Evolutionary conservation across 768 basidiomycete species (phyloP), one percentile per base, ranked within the genome.

Genomic region (Lentinula lateritia): DNA sequence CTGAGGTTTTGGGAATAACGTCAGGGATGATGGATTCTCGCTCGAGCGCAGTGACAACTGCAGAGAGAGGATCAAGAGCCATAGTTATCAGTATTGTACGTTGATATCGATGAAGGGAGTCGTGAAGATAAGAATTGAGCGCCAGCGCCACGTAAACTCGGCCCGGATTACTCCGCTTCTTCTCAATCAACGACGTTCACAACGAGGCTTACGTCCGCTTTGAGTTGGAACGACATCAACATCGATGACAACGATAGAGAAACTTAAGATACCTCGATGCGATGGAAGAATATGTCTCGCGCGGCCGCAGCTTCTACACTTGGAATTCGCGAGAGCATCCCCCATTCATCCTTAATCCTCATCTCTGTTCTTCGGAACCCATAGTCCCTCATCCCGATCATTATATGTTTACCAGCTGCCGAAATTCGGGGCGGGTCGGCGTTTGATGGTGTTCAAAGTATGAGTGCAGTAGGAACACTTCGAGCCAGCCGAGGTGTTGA

Each of bases 361-460:
- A 76, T 94, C 39, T 91, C 92, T 2, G 78, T 92, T 35, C 77
- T 94, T 46, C 89, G 92, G 62, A 79, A 84, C 15, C 82, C 83
- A n/a, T 80, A 88, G 80, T 78, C 50, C 82, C 80, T 50, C 7
- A 12, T 8, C 9, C 13, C 5, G 41, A 56, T 93, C 63, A 77
- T 93, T 46, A 74, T 93, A 39, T 92, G 91, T 68, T 74, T 93
- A 8, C 90, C 92, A 0, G 87, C 88, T 16, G 83, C 83, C 46
- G 85, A 90, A 43, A 23, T 2, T 23, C 23, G 23, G 23, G 23
- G 23, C 23, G 91, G 91, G 10, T 75, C 92, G n/a, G 89, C 91
- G 6, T 92, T 84, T 61, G 70, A 78, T 10, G 75, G 81, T 6
- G 83, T 87, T 45, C 84, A 85, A 61, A 83, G 90, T 10, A 93